Evolutionary conservation across 768 basidiomycete species (phyloP).

Genomic region (Chalciporus pseudorubinellus): DNA sequence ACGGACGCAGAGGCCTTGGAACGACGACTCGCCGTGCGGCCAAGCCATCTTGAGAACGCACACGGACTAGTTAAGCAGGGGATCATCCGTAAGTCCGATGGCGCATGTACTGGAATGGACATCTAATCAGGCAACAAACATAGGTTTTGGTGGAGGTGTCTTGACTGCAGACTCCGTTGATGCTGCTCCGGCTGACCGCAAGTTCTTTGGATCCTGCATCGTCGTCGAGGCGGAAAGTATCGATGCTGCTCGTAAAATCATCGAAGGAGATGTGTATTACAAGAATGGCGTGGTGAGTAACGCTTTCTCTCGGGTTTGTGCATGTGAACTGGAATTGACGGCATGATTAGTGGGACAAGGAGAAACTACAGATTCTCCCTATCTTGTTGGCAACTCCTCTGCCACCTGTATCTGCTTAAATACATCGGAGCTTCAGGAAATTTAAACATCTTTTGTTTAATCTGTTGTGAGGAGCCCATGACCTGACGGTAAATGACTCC

Average conservation of each 20-base stretch:
- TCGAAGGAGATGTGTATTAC: constrained; percentile 27
- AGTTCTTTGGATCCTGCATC: constrained; percentile 57
- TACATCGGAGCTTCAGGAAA: not conserved
- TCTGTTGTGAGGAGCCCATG: not conserved
- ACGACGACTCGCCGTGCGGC: constrained; percentile 51
- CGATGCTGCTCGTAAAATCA: constrained; percentile 36
- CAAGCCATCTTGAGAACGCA: constrained; percentile 46
- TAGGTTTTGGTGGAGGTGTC: constrained; percentile 57
- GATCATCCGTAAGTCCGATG: constrained; percentile 45
- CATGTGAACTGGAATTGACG: not conserved
- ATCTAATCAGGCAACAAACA: constrained; percentile 13
- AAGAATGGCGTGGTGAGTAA: constrained; percentile 21
- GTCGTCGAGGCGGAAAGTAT: constrained; percentile 53
- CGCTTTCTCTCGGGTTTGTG: not conserved
- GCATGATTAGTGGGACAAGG: constrained; percentile 54
- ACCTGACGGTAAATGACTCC: not conserved
- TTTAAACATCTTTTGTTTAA: not conserved
- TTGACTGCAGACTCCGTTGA: constrained; percentile 54
- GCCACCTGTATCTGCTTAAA: constrained; percentile 10
- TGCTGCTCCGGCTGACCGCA: constrained; percentile 47
- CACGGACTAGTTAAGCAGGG: constrained; percentile 38
- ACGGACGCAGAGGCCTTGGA: constrained; percentile 53
- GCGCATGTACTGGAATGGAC: not conserved
- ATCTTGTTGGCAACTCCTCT: constrained; percentile 32
- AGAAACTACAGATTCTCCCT: constrained; percentile 52